These are phyloP conservation scores for Populus ilicifolia DNA, from an alignment of 345 rosid species.

Conservation along the genomic window DNA sequence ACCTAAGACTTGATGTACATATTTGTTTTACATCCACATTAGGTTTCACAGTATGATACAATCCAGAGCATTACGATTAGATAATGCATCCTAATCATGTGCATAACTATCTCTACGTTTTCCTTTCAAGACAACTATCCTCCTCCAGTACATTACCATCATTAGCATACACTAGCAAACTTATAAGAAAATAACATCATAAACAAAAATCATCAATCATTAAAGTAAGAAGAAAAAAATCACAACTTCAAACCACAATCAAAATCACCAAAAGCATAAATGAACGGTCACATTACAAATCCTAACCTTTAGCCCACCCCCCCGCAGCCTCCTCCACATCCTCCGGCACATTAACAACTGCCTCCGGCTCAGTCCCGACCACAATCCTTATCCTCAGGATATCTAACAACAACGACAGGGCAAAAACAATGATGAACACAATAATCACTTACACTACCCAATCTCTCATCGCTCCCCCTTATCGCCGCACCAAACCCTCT, in stretches of 20 bases:
- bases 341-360: conserved; percentile 24
- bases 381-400: conserved; percentile 63
- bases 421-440: conserved; percentile 89
- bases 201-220: background rate
- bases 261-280: background rate
- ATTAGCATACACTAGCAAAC: background rate
- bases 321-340: conserved; percentile 14
- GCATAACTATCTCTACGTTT: background rate
- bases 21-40: background rate
- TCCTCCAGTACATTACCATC: background rate
- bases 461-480: conserved; percentile 68
- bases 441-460: conserved; percentile 92
- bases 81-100: background rate
- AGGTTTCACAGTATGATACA: background rate
- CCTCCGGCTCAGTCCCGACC: conserved; percentile 12
- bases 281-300: background rate
- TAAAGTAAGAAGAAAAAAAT: too few relatives aligned
- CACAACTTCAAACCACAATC: background rate
- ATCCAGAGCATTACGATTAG: background rate
- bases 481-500: conserved; percentile 79
- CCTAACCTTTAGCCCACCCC: conserved; percentile 1
- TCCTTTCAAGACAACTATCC: background rate
- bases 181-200: background rate
- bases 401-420: conserved; percentile 82
- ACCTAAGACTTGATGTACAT: background rate